These are phyloP conservation scores for Beta corolliflora DNA, from an alignment of 179 eudicot species.

Conservation along the genomic window DNA sequence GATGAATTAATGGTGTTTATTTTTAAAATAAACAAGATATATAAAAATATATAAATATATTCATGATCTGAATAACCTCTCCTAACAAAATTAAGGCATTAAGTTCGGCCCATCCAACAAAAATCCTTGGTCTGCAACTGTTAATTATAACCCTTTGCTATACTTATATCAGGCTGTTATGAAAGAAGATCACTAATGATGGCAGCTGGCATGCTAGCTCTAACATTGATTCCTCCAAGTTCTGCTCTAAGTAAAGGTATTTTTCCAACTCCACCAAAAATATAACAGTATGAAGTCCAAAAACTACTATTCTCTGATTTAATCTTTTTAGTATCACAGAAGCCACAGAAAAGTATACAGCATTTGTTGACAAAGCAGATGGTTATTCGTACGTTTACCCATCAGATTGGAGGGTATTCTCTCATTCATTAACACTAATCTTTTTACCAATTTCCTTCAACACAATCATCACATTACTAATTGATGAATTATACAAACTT, in stretches of 20 bases:
- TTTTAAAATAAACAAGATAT: too few species aligned
- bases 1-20: too few species aligned
- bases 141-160: not conserved
- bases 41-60: too few species aligned
- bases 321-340: constrained; percentile 39
- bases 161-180: constrained; percentile 36
- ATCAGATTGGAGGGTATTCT: constrained; percentile 91
- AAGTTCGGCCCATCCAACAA: not conserved
- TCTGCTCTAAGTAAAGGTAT: constrained; percentile 74
- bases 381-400: constrained; percentile 91
- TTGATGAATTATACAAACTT: not conserved
- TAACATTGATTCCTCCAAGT: constrained; percentile 46
- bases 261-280: not conserved
- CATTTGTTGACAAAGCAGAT: constrained; percentile 73
- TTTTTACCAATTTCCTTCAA: not conserved
- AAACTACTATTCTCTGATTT: not conserved
- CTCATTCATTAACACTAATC: not conserved
- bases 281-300: not conserved
- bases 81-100: not conserved
- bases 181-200: constrained; percentile 58
- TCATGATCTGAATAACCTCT: too few species aligned
- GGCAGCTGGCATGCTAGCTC: constrained; percentile 62
- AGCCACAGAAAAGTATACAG: constrained; percentile 51
- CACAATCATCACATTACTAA: not conserved
- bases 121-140: too few species aligned